A percentile compares a stretch with the other conserved stretches of the same genome.
Conservation (phyloP, 768 basidiomycete genomes). For the Sutorius australiensis region DNA sequence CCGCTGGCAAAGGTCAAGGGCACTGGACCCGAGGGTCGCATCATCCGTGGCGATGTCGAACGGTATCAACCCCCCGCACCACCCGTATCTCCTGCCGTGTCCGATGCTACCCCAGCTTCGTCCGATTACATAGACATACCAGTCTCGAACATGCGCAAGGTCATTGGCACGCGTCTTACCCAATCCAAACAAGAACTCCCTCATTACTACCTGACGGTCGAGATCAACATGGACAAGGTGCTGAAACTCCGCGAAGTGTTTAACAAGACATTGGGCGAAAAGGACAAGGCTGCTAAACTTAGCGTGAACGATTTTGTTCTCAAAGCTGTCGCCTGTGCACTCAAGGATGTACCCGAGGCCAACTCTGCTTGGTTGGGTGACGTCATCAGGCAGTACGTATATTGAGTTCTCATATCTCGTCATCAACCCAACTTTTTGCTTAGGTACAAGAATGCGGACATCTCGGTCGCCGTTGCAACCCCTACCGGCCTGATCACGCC, state of each 20-base stretch:
- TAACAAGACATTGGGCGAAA: slow-evolving; percentile 82
- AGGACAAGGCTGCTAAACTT: slow-evolving; percentile 88
- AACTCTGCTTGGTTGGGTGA: slow-evolving; percentile 99
- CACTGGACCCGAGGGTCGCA: slow-evolving; percentile 89
- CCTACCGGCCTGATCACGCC: slow-evolving; percentile 96
- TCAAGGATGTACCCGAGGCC: slow-evolving; percentile 93
- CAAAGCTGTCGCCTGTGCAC: slow-evolving; percentile 88
- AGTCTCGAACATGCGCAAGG: slow-evolving; percentile 90
- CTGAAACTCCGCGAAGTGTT: slow-evolving; percentile 93
- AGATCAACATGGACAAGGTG: slow-evolving; percentile 95
- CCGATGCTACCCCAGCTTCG: slow-evolving; percentile 47
- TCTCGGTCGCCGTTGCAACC: slow-evolving; percentile 95
- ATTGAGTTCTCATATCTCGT: neutral
- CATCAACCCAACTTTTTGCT: neutral
- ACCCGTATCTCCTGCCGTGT: slow-evolving; percentile 39
- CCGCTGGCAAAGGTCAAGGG: slow-evolving; percentile 89
- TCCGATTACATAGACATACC: slow-evolving; percentile 88
- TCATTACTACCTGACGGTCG: slow-evolving; percentile 94
- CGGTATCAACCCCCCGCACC: slow-evolving; percentile 64
- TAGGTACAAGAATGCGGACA: slow-evolving; percentile 95
- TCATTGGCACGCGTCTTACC: slow-evolving; percentile 83
- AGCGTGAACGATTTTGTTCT: slow-evolving; percentile 98
- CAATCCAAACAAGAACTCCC: slow-evolving; percentile 95
- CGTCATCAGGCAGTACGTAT: slow-evolving; percentile 83
- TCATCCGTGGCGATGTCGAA: slow-evolving; percentile 93